These are phyloP conservation scores for Paramecium biaurelia DNA, from an alignment of 73 alveolate genomes.

Conservation along the genomic window DNA sequence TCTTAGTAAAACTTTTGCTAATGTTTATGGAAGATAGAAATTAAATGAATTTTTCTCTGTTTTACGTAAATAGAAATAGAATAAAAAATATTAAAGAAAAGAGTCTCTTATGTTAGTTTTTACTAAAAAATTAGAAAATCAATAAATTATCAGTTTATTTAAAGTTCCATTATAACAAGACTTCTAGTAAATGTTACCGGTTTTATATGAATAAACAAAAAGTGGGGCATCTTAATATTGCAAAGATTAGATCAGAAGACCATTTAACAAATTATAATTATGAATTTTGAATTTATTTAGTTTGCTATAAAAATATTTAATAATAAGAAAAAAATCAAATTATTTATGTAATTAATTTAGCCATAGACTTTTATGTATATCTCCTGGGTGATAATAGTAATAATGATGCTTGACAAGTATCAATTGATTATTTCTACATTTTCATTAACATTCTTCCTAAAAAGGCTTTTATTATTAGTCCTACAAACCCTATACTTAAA, in stretches of 20 bases:
- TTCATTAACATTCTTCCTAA: neutral
- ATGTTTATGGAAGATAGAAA: neutral
- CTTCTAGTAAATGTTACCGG: neutral
- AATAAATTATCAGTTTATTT: neutral
- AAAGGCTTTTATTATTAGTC: neutral
- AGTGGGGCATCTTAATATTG: neutral
- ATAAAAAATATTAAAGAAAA: neutral
- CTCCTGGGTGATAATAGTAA: neutral
- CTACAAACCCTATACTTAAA: neutral
- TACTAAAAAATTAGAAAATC: neutral
- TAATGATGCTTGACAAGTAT: slow-evolving; percentile 1
- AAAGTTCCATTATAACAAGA: neutral
- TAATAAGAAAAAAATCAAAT: neutral
- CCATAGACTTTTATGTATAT: neutral
- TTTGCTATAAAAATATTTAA: neutral
- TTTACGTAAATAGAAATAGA: neutral
- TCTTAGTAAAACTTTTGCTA: neutral
- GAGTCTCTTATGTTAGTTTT: neutral
- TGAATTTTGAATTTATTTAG: neutral
- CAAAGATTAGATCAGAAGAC: neutral
- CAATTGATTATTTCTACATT: neutral
- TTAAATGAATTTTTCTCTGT: neutral
- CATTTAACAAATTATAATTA: neutral
- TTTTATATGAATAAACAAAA: neutral
- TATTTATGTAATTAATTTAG: neutral